A percentile compares a stretch with the other conserved stretches of the same genome.
Evolutionary conservation across 2,329 filamentous ascomycete species (phyloP).

Genomic region (Ophioceras dolichostomum): DNA sequence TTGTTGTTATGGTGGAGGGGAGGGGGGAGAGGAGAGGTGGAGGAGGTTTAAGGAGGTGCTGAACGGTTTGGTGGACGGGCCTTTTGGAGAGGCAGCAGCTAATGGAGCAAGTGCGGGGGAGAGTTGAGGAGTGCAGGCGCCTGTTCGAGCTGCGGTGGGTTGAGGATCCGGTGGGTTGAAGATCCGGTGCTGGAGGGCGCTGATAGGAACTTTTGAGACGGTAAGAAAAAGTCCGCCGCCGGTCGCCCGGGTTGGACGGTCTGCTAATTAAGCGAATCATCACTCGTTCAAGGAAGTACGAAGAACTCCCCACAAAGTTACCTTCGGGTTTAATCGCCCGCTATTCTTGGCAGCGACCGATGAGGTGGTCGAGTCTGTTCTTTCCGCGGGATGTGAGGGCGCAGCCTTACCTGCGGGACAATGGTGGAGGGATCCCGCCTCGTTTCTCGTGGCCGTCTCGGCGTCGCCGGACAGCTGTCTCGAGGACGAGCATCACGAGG

Average conservation of each 20-base stretch:
- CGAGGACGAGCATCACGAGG: background rate
- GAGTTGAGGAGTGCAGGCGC: background rate
- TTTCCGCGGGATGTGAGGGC: background rate
- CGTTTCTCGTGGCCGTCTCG: background rate
- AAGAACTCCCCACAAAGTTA: background rate
- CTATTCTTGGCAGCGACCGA: slow-evolving; percentile 1
- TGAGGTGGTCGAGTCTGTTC: background rate
- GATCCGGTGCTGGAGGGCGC: background rate
- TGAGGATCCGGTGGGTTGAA: no score
- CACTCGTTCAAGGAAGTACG: slow-evolving; percentile 2
- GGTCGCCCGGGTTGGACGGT: no score
- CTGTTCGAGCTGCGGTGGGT: slow-evolving; percentile 2
- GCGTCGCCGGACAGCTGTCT: background rate
- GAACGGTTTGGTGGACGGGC: background rate
- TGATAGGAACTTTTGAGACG: background rate
- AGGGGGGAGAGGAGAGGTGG: background rate
- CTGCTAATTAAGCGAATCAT: no score
- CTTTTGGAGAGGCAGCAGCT: background rate
- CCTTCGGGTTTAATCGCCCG: background rate
- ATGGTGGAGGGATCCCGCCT: background rate
- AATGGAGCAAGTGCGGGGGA: no score
- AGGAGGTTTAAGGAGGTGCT: background rate
- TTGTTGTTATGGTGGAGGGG: slow-evolving; percentile 1
- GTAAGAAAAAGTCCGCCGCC: no score
- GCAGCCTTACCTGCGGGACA: background rate